These are phyloP conservation scores for Peronosclerospora sorghi DNA, from an alignment of 352 stramenopile species.

Conservation along the genomic window DNA sequence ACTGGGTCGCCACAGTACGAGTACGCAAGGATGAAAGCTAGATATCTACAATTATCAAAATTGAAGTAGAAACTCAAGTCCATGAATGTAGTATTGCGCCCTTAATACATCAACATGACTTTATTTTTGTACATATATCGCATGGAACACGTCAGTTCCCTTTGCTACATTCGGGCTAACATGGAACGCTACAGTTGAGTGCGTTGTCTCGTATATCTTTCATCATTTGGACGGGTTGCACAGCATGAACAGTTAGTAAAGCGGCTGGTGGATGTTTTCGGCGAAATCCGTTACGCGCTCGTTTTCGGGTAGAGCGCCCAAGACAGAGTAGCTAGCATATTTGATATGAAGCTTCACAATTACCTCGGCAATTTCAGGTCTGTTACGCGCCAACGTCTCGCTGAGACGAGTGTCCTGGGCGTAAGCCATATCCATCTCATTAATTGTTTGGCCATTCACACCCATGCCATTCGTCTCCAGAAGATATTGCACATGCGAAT, in stretches of 20 bases:
- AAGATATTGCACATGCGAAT: conserved; percentile 65
- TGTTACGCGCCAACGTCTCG: conserved; percentile 46
- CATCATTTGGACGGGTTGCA: too few species aligned
- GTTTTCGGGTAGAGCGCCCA: conserved; percentile 53
- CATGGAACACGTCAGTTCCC: too few species aligned
- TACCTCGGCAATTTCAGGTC: conserved; percentile 55
- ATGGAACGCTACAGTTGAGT: too few species aligned
- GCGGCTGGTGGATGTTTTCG: conserved; percentile 25
- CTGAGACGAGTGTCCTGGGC: conserved; percentile 49
- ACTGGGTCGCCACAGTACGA: too few species aligned
- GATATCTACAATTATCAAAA: too few species aligned
- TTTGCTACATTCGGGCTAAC: too few species aligned
- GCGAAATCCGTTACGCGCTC: conserved; percentile 33
- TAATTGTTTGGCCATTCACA: conserved; percentile 33
- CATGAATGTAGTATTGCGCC: too few species aligned
- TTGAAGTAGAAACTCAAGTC: too few species aligned
- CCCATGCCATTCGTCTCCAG: conserved; percentile 70
- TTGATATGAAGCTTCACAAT: conserved; percentile 75
- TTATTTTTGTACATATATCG: too few species aligned
- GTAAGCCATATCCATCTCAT: conserved; percentile 56
- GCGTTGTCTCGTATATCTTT: too few species aligned
- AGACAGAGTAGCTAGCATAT: conserved; percentile 48
- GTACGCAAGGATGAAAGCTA: too few species aligned
- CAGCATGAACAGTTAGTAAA: conserved; percentile 19
- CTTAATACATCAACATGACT: too few species aligned